Percentiles rank a stretch among this genome's conserved stretches.
Conservation (phyloP, 2,329 filamentous ascomycete species). For the Trichoderma oligosporum region DNA sequence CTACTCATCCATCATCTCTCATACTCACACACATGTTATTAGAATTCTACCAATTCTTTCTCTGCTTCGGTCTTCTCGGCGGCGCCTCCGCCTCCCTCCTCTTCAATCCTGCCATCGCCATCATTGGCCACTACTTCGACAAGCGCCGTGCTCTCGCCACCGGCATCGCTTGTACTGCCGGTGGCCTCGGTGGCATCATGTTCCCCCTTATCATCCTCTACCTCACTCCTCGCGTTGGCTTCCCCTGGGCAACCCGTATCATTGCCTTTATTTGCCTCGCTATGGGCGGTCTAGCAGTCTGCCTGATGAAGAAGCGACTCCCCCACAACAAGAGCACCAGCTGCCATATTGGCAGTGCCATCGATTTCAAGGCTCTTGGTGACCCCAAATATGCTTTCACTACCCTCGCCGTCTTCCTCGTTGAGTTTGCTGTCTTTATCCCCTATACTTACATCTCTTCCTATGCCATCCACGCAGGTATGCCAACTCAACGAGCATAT, state of each 20-base stretch:
- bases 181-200: slow-evolving; percentile 54
- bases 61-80: slow-evolving; percentile 64
- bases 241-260: slow-evolving; percentile 32
- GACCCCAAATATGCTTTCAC: slow-evolving; percentile 50
- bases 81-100: slow-evolving; percentile 63
- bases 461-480: slow-evolving; percentile 55
- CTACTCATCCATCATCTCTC: too few relatives aligned
- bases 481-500: slow-evolving; percentile 55
- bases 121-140: slow-evolving; percentile 67
- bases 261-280: slow-evolving; percentile 29
- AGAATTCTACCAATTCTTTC: slow-evolving; percentile 67
- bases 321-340: slow-evolving; percentile 40
- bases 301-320: slow-evolving; percentile 41
- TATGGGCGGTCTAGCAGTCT: slow-evolving; percentile 29
- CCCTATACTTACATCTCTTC: slow-evolving; percentile 67
- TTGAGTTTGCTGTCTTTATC: slow-evolving; percentile 60
- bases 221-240: slow-evolving; percentile 28
- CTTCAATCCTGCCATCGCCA: slow-evolving; percentile 64
- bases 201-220: slow-evolving; percentile 40
- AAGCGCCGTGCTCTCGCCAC: slow-evolving; percentile 62
- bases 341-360: slow-evolving; percentile 35
- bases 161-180: slow-evolving; percentile 64
- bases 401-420: slow-evolving; percentile 52
- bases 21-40: not conserved
- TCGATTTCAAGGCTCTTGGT: slow-evolving; percentile 50